Base-by-base conservation (phyloP, 306 rosid species). In the Sindora glabra region DNA sequence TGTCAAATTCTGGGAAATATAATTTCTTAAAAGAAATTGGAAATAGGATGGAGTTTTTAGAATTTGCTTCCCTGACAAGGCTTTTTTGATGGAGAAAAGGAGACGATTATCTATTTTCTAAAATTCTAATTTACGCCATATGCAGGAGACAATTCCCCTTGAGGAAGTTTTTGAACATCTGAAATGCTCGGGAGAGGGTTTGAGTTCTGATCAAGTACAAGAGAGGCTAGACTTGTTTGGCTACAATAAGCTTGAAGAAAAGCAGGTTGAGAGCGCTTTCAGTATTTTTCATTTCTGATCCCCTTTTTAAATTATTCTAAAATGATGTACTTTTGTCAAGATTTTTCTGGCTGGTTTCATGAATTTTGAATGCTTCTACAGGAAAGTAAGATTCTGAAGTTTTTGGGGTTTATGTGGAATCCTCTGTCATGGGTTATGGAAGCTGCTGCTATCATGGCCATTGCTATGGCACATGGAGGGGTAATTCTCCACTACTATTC, bases 371-470 rank as follows among this genome's bases (percentile, higher is more conserved):
- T 67, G 14, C 23, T 56, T 33, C 24, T 22, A 1, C 74, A 86
- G 90, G 90, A 86, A 69, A 86, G 78, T 57, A 86, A 86, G 59
- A 1, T 81, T 6, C 55, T 86, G 10, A 86, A 83, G 70, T 86
- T 86, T 65, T 76, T 86, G 81, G 83, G 95, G 2, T 86, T 86
- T 67, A 86, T 80, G 95, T 83, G 95, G 95, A 86, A 86, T 79
- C 95, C 95, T 64, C 52, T 86, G 8, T 86, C 95, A 53, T 86
- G 95, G 95, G 89, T 86, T n/a, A 86, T 86, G 94, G 95, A 83
- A 78, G 95, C 89, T 59, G 95, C 87, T 65, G 87, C 90, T 58
- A 3, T 86, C 65, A 81, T 83, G 83, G 90, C 95, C 67, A 71
- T 86, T 73, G 86, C 33, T 33, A 62, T 86, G 64, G 77, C 95